Base-by-base conservation (phyloP, 352 stramenopile genomes). In the Thalassiosira exigua region DNA sequence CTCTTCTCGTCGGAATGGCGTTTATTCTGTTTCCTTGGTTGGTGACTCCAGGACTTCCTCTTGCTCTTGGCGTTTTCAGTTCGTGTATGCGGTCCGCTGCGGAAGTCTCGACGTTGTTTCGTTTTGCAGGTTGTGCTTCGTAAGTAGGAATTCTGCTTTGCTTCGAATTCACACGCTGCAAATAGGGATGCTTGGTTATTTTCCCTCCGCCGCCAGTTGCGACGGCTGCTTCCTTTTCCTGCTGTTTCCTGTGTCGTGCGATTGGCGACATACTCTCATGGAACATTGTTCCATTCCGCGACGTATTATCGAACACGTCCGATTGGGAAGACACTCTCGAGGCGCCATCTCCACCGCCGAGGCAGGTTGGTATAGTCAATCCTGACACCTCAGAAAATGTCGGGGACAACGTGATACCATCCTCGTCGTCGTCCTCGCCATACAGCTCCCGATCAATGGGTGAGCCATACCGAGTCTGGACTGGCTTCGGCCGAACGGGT, bases 331-430 rank as follows among this genome's bases (percentile, higher is more conserved):
- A 57, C 14, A 27, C 5, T 33, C 39, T 30, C 50, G 52, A 24
- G 11, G 50, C 41, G 41, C 60, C 54, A 39, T 58, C 60, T 58
- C 57, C 41, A 69, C 41, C 61, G 14, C 42, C 60, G 27, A 83
- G 54, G 54, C 41, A 75, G 29, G 75, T 83, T n/a, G 60, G 67
- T 24, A 79, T 4, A 22, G 75, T 83, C 22, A 83, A 58, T 21
- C 75, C 75, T 14, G 75, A 83, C 27, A 83, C 75, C 48, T 83
- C 75, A 50, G 75, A 83, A 52, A 69, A 75, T 12, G 75, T 83
- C 12, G 75, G 75, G 12, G 67, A 79, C 56, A 83, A 57, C 46
- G 75, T 83, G 42, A 83, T 83, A 44, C 75, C 75, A 64, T 83
- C 75, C 1, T 83, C 75, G 14, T 82, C 59, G 24, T 83, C 75